A percentile compares a stretch with the other conserved stretches of the same genome.
These are phyloP conservation scores for Ganoderma lucidum DNA, from an alignment of 1,284 basidiomycete genomes.

Conservation along the genomic window DNA sequence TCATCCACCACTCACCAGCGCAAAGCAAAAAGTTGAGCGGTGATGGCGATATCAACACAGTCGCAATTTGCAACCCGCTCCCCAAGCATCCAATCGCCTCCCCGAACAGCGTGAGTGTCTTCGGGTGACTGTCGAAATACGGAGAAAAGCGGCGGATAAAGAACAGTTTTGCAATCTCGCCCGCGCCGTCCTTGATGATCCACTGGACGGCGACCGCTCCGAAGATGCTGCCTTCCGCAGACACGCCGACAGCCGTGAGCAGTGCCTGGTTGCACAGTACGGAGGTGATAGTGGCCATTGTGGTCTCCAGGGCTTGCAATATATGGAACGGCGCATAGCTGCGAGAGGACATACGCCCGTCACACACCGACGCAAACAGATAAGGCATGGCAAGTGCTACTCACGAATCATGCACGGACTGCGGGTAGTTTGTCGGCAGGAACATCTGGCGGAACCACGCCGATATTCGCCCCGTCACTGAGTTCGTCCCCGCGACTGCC, in stretches of 20 bases:
- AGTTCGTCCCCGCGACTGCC: conserved; percentile 25
- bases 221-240: conserved; percentile 43
- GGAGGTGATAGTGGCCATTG: conserved; percentile 40
- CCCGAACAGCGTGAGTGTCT: conserved; percentile 41
- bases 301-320: conserved; percentile 42
- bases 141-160: conserved; percentile 43
- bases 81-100: conserved; percentile 38
- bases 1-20: conserved; percentile 34
- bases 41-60: conserved; percentile 38
- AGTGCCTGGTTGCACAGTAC: conserved; percentile 45
- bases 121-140: conserved; percentile 45
- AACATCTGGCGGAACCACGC: conserved; percentile 44
- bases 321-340: conserved; percentile 42
- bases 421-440: conserved; percentile 44
- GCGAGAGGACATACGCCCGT: not conserved
- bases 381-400: conserved; percentile 16
- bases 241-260: conserved; percentile 42
- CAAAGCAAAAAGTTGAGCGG: conserved; percentile 40
- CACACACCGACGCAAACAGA: not conserved
- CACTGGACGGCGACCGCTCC: conserved; percentile 46
- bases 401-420: conserved; percentile 44
- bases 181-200: conserved; percentile 46
- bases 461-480: conserved; percentile 33
- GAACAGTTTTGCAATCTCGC: conserved; percentile 44
- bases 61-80: conserved; percentile 41